Percentiles rank a stretch among this genome's conserved stretches.
phyloP scores from a whole-genome alignment of 2,329 filamentous ascomycete genomes.

The Fusarium chuoi region DNA sequence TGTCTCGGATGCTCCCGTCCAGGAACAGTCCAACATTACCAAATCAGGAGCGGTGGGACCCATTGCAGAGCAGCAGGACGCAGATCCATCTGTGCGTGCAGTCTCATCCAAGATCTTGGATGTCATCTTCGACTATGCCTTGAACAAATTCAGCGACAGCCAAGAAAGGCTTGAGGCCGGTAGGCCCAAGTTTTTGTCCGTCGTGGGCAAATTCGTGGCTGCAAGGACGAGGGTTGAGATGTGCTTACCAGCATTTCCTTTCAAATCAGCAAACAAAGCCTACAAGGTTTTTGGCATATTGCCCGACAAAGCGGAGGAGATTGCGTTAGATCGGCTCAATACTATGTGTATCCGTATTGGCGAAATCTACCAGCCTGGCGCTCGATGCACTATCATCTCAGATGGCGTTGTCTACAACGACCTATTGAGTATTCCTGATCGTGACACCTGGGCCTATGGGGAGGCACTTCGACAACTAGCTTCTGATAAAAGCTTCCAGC shows the following conservation, averaged over 20 bases:
- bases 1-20: neutral
- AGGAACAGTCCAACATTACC: neutral
- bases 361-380: constrained; percentile 44
- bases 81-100: neutral
- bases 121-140: constrained; percentile 6
- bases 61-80: neutral
- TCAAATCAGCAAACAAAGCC: constrained; percentile 49
- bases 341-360: constrained; percentile 44
- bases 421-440: constrained; percentile 58
- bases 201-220: neutral
- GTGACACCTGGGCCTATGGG: constrained; percentile 61
- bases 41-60: neutral
- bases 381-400: constrained; percentile 56
- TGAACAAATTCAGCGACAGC: constrained; percentile 16
- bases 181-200: neutral
- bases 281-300: constrained; percentile 47
- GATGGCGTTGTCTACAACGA: constrained; percentile 67
- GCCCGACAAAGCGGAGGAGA: constrained; percentile 48
- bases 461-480: constrained; percentile 55
- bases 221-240: neutral
- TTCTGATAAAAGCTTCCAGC: constrained; percentile 48
- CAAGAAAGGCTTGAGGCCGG: neutral
- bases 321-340: constrained; percentile 43
- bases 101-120: neutral
- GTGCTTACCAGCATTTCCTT: constrained; percentile 48